Evolutionary conservation across 2,329 filamentous ascomycete genomes (phyloP), one percentile per base, ranked within the genome.

Genomic region (Hysterium pulicare): DNA sequence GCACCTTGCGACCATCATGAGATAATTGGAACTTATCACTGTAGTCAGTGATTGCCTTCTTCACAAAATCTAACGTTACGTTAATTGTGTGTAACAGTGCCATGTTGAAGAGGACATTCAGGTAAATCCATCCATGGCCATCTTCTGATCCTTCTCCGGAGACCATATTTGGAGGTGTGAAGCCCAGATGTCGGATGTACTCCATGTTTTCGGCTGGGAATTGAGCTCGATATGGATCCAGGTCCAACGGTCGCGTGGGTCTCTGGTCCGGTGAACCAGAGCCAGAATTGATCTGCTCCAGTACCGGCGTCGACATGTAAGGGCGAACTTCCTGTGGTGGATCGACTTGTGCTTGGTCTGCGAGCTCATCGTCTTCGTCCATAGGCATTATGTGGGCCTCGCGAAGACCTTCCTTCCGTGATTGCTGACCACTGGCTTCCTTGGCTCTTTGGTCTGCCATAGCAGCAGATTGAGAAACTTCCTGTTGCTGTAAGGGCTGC

Each of bases 1-100:
- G 78, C 21, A 94, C 80, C 61, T 89, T 90, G 38, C 83, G 80
- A 0, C 87, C 87, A 54, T 93, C 88, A 0, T 73, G 72, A 0
- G 87, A 91, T 0, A 94, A 62, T 59, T 94, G 86, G 39, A 95
- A 83, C 53, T 85, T 86, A 16, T 78, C 77, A 54, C 87, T 91
- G 50, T 82, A 78, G 38, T 86, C 81, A 0, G 73, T 71, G 1
- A 94, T 74, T 0, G 89, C 86, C 26, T 79, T 78, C 44, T 86
- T 82, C 30, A 93, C 82, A 54, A 91, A 91, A 21, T 84, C 81
- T 0, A 83, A 76, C 0, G 88, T 90, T 1, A 94, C 87, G 45
- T 89, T 90, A 52, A 93, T 76, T 0, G 90, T 91, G 55, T 94
- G 88, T 15, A 94, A 70, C 65, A 94, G 88, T 0, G 89, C 88